Conservation (phyloP, 106 monocot species). For the Dioscorea dumetorum region DNA sequence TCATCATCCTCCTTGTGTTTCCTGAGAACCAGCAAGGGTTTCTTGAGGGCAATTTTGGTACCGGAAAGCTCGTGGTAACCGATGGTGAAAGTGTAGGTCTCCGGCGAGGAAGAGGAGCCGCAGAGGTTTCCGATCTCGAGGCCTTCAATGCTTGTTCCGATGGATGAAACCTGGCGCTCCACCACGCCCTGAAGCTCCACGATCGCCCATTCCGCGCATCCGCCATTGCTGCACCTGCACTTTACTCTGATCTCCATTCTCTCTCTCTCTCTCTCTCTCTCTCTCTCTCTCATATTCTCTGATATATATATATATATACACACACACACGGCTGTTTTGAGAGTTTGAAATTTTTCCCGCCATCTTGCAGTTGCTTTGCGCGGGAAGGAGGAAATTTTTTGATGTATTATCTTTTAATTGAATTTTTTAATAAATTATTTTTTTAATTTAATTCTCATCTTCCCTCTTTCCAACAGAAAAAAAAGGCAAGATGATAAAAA, state of each 20-base stretch:
- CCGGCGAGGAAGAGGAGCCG: conserved; percentile 31
- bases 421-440: too few relatives aligned
- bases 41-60: conserved; percentile 67
- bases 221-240: conserved; percentile 53
- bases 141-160: conserved; percentile 24
- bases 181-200: conserved; percentile 87
- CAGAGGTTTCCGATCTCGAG: conserved; percentile 87
- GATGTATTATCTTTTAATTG: too few relatives aligned
- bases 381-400: too few relatives aligned
- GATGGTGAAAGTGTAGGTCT: conserved; percentile 62
- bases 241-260: conserved; percentile 70
- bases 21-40: conserved; percentile 64
- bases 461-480: too few relatives aligned
- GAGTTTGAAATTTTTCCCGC: too few relatives aligned
- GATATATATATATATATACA: too few relatives aligned
- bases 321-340: too few relatives aligned
- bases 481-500: too few relatives aligned
- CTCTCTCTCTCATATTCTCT: not conserved
- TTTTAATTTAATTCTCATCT: too few relatives aligned
- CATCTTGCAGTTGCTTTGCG: too few relatives aligned
- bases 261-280: not conserved
- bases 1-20: conserved; percentile 30
- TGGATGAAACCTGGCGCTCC: conserved; percentile 43
- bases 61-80: conserved; percentile 91
- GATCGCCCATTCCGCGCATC: conserved; percentile 82